Base-by-base conservation (phyloP, 148 eudicot genomes). In the Polygonum aviculare region DNA sequence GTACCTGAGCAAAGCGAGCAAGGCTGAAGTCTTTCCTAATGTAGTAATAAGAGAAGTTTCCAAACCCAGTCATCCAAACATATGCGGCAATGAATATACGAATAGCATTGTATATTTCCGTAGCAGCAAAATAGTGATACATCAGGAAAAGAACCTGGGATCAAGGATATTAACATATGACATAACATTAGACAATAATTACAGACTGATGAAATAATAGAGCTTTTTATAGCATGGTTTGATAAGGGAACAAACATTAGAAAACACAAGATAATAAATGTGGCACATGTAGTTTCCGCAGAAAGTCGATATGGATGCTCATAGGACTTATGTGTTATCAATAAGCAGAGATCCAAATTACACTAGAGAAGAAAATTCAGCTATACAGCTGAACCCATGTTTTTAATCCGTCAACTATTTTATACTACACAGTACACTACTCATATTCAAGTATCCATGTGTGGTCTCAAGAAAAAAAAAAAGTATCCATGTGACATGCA, bases 51-150 rank as follows among this genome's bases (percentile, higher is more conserved):
- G 98, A 94, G 86, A 94, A 94, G 84, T 94, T 94, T 54, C 97
- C 98, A 81, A 94, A 94, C 74, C 98, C 98, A 79, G 97, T 94
- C 98, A 94, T 91, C 98, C 97, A 94, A 36, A 94, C 98, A 83
- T 91, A 94, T 78, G 93, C 98, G 82, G 98, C 97, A 85, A 94
- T 94, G 83, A 94, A 94, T 78, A 94, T 84, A 80, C 97, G 97
- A 77, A 94, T 91, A 57, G 93, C 98, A 84, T 91, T 91, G 88
- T 94, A 94, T 77, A 91, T 94, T 84, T 94, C 98, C 78, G 89
- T 76, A 49, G 97, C 98, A 80, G 97, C 97, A 86, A 93, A 93
- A 82, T 93, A 93, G 81, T 93, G 96, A 81, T 91, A 93, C 93
- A 93, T 89, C 81, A 91, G 80, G 78, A 93, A 91, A 39, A 93